These are phyloP conservation scores for Phyllachora maydis DNA, from an alignment of 2,329 filamentous ascomycete genomes.

Conservation along the genomic window DNA sequence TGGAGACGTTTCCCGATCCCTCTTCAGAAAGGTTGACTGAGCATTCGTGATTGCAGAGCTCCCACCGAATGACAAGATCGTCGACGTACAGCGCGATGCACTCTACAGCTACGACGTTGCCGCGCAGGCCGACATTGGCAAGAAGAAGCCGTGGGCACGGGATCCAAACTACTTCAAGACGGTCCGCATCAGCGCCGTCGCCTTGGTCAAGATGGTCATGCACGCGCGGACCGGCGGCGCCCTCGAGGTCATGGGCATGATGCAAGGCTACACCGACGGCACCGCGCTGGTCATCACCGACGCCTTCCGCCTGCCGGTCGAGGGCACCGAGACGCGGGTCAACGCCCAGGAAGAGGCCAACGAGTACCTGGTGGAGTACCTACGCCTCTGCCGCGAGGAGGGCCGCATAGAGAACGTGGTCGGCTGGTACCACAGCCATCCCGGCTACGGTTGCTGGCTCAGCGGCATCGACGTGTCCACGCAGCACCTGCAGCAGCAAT, in stretches of 20 bases:
- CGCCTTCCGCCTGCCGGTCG: conserved; percentile 80
- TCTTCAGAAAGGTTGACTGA: no score
- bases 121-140: conserved; percentile 44
- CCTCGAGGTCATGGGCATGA: conserved; percentile 92
- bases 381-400: conserved; percentile 55
- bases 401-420: conserved; percentile 75
- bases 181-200: conserved; percentile 82
- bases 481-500: conserved; percentile 67
- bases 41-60: no score
- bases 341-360: conserved; percentile 93
- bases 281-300: conserved; percentile 85
- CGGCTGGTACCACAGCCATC: conserved; percentile 96
- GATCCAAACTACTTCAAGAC: conserved; percentile 81
- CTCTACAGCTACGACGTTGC: conserved; percentile 66
- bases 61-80: conserved; percentile 65
- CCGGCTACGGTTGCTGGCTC: conserved; percentile 95
- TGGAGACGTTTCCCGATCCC: no score
- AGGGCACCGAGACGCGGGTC: conserved; percentile 94
- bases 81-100: conserved; percentile 73
- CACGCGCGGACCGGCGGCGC: conserved; percentile 87
- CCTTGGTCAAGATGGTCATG: conserved; percentile 97
- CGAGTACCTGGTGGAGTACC: conserved; percentile 86
- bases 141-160: conserved; percentile 51
- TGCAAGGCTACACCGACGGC: conserved; percentile 82
- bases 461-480: conserved; percentile 89